Evolutionary conservation across 306 rosid genomes (phyloP).

Genomic region (Senna siamea): DNA sequence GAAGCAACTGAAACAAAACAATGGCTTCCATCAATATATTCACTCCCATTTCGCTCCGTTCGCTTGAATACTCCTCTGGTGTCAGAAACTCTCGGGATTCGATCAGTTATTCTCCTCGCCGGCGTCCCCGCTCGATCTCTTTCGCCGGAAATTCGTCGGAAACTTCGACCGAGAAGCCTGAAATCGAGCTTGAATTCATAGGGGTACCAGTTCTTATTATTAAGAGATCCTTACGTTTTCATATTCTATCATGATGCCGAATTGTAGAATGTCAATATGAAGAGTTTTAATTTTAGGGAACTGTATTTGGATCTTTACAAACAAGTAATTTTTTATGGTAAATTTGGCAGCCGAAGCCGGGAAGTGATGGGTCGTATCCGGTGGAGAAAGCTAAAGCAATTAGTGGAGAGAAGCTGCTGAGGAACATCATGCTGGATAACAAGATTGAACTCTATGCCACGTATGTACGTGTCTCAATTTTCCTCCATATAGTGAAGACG

Average conservation of each 20-base stretch:
- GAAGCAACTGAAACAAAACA: slow-evolving; percentile 13
- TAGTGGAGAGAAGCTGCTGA: slow-evolving; percentile 83
- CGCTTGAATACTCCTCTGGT: slow-evolving; percentile 32
- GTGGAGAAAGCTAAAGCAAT: slow-evolving; percentile 66
- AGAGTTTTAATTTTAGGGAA: not conserved
- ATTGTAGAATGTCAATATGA: not conserved
- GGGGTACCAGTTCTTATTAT: slow-evolving; percentile 47
- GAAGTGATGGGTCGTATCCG: slow-evolving; percentile 64
- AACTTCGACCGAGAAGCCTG: slow-evolving; percentile 47
- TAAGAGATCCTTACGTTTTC: not conserved
- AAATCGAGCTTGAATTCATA: slow-evolving; percentile 79
- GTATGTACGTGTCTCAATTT: slow-evolving; percentile 63
- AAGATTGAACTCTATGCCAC: slow-evolving; percentile 91
- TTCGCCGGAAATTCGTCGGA: slow-evolving; percentile 45
- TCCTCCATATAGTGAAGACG: not conserved
- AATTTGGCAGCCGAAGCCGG: slow-evolving; percentile 66
- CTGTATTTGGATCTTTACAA: not conserved
- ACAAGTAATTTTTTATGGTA: not conserved
- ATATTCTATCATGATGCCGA: not conserved
- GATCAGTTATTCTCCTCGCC: slow-evolving; percentile 20
- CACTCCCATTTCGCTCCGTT: slow-evolving; percentile 44
- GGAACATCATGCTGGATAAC: slow-evolving; percentile 87
- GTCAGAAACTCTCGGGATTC: slow-evolving; percentile 2
- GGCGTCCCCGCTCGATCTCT: slow-evolving; percentile 37
- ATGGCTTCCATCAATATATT: slow-evolving; percentile 64